Base-by-base conservation (phyloP, 495 filamentous ascomycete species). In the Aspergillus homomorphus region DNA sequence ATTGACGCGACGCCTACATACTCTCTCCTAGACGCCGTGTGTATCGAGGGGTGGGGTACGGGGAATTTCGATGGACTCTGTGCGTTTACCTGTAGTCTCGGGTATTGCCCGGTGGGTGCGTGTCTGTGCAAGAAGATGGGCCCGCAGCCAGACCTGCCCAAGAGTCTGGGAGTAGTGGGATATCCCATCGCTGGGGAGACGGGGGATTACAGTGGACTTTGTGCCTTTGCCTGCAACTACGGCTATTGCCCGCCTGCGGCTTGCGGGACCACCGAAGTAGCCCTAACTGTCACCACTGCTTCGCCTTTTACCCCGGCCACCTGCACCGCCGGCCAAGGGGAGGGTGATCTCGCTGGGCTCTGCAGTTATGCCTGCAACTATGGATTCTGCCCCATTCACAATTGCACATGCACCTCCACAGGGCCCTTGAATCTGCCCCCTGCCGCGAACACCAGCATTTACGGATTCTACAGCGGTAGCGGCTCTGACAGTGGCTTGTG, bases 351-450 rank as follows among this genome's bases (percentile, higher is more conserved):
- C 3, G 46, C 38, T 2, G 59, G 56, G 15, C 53, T 66, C 3
- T 66, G 64, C 33, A 38, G 45, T 16, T 66, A 49, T 44, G 41
- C n/a, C 21, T 66, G 64, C 24, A 52, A 49, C 16, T 54, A 53
- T 23, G 64, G 64, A 9, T 66, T 49, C 43, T 66, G 60, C 22
- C 57, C 64, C 6, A 60, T 60, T 16, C 4, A 59, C 23, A 21
- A 26, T 4, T 66, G 63, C 33, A 55, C 28, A 4, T 62, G 63
- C 45, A 62, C 59, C 4, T 50, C 22, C 0, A 42, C 21, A 1
- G 63, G 63, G 6, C 23, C 49, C 0, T 22, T 62, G 18, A 53
- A 53, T 21, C 45, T 38, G 19, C 28, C 52, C 10, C 53, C 46
- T 2, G 18, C 30, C 5, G 26, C 21, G 5, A 58, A 33, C 23